Base-by-base conservation (phyloP, 2,329 filamentous ascomycete species). In the Fusarium cicatricum region DNA sequence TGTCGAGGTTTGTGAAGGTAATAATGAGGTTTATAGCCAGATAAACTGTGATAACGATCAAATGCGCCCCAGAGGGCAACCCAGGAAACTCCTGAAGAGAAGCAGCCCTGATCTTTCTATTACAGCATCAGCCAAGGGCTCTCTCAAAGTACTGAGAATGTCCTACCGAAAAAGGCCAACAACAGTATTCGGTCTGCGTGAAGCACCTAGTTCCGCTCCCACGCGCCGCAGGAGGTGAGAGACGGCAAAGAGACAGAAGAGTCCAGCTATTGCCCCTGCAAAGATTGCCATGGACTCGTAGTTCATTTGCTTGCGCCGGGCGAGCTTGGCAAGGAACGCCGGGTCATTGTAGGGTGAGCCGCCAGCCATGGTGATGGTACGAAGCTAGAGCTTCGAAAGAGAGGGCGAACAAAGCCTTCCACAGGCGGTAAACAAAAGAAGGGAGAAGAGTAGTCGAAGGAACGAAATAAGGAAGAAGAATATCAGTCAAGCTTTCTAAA, bases 1-100 rank as follows among this genome's bases (percentile, higher is more conserved):
- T 69, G 48, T 76, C 67, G n/a, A 74, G 53, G 47, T 74, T 70
- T 9, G 67, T 68, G 37, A 79, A 74, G 6, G 67, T 62, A 15
- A 72, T 53, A 14, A 71, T 52, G 14, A 75, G 12, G 41, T 78
- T 78, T 40, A 77, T 65, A 5, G 58, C 62, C 7, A 74, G 11
- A 29, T 75, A 79, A 5, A 63, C 28, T 10, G 60, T 32, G 26
- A 73, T 60, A 9, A 74, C 37, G 9, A 66, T 40, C 0, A 66
- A 64, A 51, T 78, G 75, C 7, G 72, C 76, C 4, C 65, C 52
- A 4, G 74, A 74, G 3, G 72, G 74, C 1, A 73, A 46, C 1
- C 60, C 57, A 1, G 60, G 63, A 3, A 67, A 58, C 28, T 67
- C 71, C 5, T 62, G 67, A 15, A 75, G 62, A 21, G 65, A 52